Percentiles rank a stretch among this genome's conserved stretches.
Conservation (phyloP, 805 yeast genomes). For the Candida lessepsii region DNA sequence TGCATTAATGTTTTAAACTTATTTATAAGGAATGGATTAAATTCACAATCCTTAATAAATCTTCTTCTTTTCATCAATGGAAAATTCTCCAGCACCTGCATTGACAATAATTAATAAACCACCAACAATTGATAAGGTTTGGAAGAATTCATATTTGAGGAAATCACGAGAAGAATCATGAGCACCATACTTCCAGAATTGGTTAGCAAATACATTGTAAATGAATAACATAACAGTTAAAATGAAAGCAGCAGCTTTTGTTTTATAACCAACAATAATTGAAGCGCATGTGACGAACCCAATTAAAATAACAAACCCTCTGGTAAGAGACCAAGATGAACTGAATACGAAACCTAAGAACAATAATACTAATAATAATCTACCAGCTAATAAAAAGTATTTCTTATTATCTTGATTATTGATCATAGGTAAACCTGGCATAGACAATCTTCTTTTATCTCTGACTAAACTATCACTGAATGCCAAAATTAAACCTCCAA, state of each 20-base stretch:
- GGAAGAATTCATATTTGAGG: conserved; percentile 89
- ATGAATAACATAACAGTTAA: conserved; percentile 67
- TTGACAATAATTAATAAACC: conserved; percentile 87
- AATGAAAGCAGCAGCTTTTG: conserved; percentile 78
- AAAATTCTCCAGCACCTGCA: conserved; percentile 94
- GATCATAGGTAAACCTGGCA: conserved; percentile 78
- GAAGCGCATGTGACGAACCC: conserved; percentile 72
- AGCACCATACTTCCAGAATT: conserved; percentile 79
- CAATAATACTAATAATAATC: conserved; percentile 78
- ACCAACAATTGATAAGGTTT: conserved; percentile 91
- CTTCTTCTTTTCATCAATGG: conserved; percentile 94
- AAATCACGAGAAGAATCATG: conserved; percentile 81
- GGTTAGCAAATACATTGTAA: conserved; percentile 78
- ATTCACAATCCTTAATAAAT: conserved; percentile 67
- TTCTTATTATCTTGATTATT: conserved; percentile 72
- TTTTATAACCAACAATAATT: conserved; percentile 89
- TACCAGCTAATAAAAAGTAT: conserved; percentile 82
- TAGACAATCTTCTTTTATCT: conserved; percentile 59
- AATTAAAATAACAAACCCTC: conserved; percentile 61
- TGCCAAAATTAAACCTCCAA: conserved; percentile 89
- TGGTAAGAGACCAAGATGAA: conserved; percentile 66
- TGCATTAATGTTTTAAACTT: too few relatives aligned
- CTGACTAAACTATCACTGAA: conserved; percentile 82
- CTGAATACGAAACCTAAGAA: conserved; percentile 83
- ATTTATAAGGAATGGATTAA: too few relatives aligned